These are phyloP conservation scores for Xylariaceae sp. DNA, from an alignment of 2,329 filamentous ascomycete species.

Conservation along the genomic window DNA sequence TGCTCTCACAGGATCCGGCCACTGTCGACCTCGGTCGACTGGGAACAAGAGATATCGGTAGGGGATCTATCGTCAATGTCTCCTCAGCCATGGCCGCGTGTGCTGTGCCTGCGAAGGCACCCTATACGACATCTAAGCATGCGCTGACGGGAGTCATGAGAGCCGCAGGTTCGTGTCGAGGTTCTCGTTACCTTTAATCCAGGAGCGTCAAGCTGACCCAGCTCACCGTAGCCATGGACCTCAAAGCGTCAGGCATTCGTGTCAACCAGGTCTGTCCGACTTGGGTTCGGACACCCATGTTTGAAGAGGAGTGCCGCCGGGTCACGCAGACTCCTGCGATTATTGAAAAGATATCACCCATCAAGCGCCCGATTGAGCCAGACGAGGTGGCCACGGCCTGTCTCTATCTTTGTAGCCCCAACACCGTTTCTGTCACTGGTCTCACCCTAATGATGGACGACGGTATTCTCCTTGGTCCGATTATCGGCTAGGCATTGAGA, in stretches of 20 bases:
- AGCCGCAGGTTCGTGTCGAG: conserved; percentile 12
- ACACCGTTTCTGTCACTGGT: conserved; percentile 17
- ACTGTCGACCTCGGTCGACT: conserved; percentile 16
- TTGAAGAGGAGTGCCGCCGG: conserved; percentile 16
- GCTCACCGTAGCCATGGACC: conserved; percentile 17
- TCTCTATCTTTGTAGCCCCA: conserved; percentile 21
- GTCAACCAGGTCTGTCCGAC: conserved; percentile 20
- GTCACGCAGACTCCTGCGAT: conserved; percentile 10
- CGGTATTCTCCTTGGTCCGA: conserved; percentile 2
- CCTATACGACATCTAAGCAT: conserved; percentile 29
- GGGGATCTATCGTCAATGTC: conserved; percentile 32
- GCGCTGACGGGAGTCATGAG: conserved; percentile 25
- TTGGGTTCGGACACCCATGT: conserved; percentile 22
- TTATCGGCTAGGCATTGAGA: background rate
- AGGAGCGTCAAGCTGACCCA: background rate
- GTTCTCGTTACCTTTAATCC: background rate
- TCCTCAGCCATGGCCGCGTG: conserved; percentile 25
- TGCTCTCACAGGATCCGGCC: conserved; percentile 18
- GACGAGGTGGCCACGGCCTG: conserved; percentile 23
- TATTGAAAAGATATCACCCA: conserved; percentile 10
- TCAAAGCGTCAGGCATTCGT: conserved; percentile 17
- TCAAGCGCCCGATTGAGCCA: conserved; percentile 20
- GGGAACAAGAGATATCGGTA: conserved; percentile 17
- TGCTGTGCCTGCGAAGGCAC: conserved; percentile 16
- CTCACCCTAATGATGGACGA: conserved; percentile 18